A percentile compares a stretch with the other conserved stretches of the same genome.
Conservation (phyloP, 1,284 basidiomycete genomes). For the Cutaneotrichosporon sp. region DNA sequence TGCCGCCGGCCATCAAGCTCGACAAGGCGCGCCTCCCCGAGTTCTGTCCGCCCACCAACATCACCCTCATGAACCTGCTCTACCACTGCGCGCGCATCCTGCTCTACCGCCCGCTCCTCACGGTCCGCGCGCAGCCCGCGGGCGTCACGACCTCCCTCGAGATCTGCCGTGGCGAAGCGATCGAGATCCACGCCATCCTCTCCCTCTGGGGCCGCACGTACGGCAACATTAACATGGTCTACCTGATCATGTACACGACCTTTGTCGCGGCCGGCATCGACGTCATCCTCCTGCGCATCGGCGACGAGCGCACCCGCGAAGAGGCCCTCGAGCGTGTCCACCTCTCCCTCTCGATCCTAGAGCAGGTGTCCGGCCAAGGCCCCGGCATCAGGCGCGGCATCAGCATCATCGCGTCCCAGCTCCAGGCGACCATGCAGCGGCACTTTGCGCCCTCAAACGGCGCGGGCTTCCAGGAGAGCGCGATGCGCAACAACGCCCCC, state of each 20-base stretch:
- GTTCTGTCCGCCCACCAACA: conserved; percentile 27
- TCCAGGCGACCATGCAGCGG: conserved; percentile 23
- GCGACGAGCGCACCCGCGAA: conserved; percentile 25
- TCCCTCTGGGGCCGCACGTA: conserved; percentile 29
- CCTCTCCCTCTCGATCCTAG: conserved; percentile 26
- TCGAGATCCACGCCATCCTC: conserved; percentile 30
- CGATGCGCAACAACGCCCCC: conserved; percentile 4
- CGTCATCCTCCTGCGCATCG: conserved; percentile 28
- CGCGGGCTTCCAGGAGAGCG: conserved; percentile 1
- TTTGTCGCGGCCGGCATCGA: conserved; percentile 31
- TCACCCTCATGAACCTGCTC: conserved; percentile 26
- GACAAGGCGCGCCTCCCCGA: conserved; percentile 20
- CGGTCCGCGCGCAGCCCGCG: conserved; percentile 23
- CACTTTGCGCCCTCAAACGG: not conserved
- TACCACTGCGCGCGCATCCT: conserved; percentile 27
- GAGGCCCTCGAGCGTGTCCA: conserved; percentile 30
- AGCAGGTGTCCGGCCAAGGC: conserved; percentile 27
- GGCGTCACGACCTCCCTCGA: conserved; percentile 25
- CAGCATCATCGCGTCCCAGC: conserved; percentile 24
- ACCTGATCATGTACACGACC: conserved; percentile 30
- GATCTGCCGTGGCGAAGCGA: conserved; percentile 26
- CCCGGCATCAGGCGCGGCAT: conserved; percentile 28
- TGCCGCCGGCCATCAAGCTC: conserved; percentile 14
- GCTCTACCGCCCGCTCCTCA: conserved; percentile 29
- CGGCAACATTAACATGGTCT: conserved; percentile 33